These are phyloP conservation scores for Arthrobotrys conoides DNA, from an alignment of 2,329 filamentous ascomycete species.

Conservation along the genomic window DNA sequence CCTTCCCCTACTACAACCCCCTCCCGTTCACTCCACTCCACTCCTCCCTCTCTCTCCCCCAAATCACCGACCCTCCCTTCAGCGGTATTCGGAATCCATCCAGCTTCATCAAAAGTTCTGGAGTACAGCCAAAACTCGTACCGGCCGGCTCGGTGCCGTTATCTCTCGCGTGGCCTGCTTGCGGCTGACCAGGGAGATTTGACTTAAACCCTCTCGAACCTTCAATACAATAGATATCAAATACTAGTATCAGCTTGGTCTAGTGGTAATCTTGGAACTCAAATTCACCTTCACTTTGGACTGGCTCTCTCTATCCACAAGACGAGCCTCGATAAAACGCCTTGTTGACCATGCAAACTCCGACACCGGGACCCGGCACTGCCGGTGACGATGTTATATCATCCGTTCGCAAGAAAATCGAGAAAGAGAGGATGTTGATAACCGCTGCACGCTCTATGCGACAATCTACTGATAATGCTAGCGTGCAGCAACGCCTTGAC, in stretches of 20 bases:
- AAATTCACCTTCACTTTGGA: neutral
- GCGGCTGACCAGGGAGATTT: constrained; percentile 17
- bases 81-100: neutral
- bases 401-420: constrained; percentile 90
- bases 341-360: constrained; percentile 73
- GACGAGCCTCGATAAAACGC: constrained; percentile 65
- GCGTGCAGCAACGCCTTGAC: constrained; percentile 90
- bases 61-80: constrained; percentile 1
- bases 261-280: neutral
- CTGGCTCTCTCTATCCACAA: neutral
- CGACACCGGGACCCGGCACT: constrained; percentile 69
- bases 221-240: neutral
- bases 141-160: constrained; percentile 22
- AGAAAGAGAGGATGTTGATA: constrained; percentile 95
- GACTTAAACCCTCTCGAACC: constrained; percentile 7
- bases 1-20: neutral
- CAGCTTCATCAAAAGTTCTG: neutral
- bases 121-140: neutral
- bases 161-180: constrained; percentile 12
- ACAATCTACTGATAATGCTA: constrained; percentile 93
- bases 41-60: neutral
- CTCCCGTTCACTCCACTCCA: neutral
- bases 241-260: neutral
- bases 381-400: constrained; percentile 39
- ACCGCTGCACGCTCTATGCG: constrained; percentile 94